Base-by-base conservation (phyloP, 768 basidiomycete genomes). In the Macrolepiota albuminosa region DNA sequence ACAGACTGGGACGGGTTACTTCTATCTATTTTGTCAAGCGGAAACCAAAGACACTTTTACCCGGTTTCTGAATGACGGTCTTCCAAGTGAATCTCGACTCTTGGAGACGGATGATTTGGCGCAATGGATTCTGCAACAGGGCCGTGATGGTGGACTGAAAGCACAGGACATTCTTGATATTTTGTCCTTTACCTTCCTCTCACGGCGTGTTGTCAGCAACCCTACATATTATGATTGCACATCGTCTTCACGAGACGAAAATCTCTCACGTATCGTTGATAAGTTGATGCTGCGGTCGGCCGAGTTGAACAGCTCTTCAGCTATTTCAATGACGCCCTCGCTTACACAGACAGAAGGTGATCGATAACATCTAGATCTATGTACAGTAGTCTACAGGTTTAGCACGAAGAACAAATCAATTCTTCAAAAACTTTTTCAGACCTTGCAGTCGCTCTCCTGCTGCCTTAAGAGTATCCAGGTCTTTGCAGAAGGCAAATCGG, bases 401-500 rank as follows among this genome's bases (percentile, higher is more conserved):
- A 29, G 40, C 54, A 63, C 26, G 58, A n/a, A n/a, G 42, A 37
- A 42, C 18, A 33, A 36, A 8, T 47, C 11, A 47, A 47, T 56
- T 56, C 40, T 72, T 68, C 42, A 82, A 73, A 73, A 81, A 96
- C 57, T 91, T 83, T 68, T 82, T 84, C 64, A 99, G 75, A 26
- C 76, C 77, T 71, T 88, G 81, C 21, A 99, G 76, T n/a, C 93
- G 84, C 67, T 91, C 87, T 26, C 86, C 88, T n/a, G 97, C 97
- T 24, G 75, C 77, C 61, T 77, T 81, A 16, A 99, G 80, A 0
- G 93, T 96, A 45, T 91, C 92, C 21, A 86, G 63, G 67, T 98
- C 96, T 70, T 99, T 99, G 81, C 97, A 98, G 79, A 97, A 95
- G 1, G 95, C 89, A 70, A 98, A 98, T 58, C 93, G 84, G 24